Base-by-base conservation (phyloP, 805 yeast species). In the Hanseniaspora occidentalis region DNA sequence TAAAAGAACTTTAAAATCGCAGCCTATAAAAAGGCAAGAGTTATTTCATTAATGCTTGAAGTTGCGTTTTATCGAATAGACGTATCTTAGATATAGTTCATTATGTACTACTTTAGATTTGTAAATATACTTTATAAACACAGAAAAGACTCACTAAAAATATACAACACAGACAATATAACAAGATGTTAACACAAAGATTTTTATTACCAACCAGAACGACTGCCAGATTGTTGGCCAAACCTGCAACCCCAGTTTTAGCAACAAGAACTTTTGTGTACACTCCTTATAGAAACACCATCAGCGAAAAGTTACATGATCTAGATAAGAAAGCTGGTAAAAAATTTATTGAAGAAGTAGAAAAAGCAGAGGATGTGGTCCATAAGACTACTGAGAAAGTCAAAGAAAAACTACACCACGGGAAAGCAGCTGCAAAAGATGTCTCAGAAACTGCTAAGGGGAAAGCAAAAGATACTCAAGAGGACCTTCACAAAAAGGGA, bases 281-380 rank as follows among this genome's bases (percentile, higher is more conserved):
- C 8, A 14, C 18, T 29, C 16, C 33, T n/a, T 14, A 16, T 4
- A 34, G 35, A 27, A 14, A 23, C 17, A 37, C 27, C 16, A 46
- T 51, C n/a, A 48, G 45, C 20, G 49, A 51, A 35, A 50, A 43
- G 6, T 34, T 53, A 37, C 45, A 50, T 16, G 50, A 50, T 34
- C 36, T 53, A 26, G 50, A 53, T 40, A 48, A 49, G 38, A 53
- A 50, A 38, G 44, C 50, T 2, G 57, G 53, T 9, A 40, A 49
- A 16, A 52, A 48, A 2, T 49, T 54, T 17, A 50, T 53, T 18
- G 53, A 51, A 31, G 46, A 43, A 3, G 35, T 43, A 36, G 37
- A 43, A 16, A 39, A 39, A 21, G 44, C 42, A 3, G 44, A 44
- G n/a, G 48, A 47, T 20, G 45, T 39, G 13, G 39, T 46, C 13